These are phyloP conservation scores for Leishmania gerbilli DNA, from an alignment of 208 protist species.

Conservation along the genomic window DNA sequence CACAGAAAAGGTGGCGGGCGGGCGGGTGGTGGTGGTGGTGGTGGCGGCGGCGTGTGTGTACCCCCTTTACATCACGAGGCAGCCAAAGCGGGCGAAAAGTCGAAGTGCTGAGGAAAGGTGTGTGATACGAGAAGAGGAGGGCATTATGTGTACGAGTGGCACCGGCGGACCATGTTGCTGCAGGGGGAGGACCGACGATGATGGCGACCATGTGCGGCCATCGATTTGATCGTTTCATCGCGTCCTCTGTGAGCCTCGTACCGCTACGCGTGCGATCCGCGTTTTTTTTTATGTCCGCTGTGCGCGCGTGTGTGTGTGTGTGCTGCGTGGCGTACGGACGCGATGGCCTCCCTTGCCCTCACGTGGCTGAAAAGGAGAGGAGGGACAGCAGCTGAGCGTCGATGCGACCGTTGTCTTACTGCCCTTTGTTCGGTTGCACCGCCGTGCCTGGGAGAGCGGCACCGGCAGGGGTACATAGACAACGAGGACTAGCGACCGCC, in stretches of 20 bases:
- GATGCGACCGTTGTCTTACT: no score
- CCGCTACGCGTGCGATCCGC: background rate
- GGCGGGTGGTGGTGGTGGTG: no score
- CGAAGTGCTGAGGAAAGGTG: background rate
- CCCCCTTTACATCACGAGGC: background rate
- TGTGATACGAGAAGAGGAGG: background rate
- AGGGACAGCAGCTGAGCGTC: background rate
- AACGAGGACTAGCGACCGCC: background rate
- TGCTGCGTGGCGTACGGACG: background rate
- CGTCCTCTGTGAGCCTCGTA: no score
- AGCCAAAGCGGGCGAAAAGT: background rate
- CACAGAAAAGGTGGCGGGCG: background rate
- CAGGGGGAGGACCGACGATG: background rate
- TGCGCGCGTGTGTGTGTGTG: no score
- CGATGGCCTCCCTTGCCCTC: no score
- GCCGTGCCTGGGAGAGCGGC: background rate
- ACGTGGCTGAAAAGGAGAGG: background rate
- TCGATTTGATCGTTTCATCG: no score
- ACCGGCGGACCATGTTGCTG: no score
- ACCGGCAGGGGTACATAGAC: no score
- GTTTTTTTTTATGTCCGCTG: background rate
- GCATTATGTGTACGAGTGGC: background rate
- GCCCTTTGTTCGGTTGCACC: background rate
- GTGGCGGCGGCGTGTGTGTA: background rate
- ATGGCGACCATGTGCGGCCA: background rate